Base-by-base conservation (phyloP, 2,329 filamentous ascomycete species). In the Talaromyces funiculosus region DNA sequence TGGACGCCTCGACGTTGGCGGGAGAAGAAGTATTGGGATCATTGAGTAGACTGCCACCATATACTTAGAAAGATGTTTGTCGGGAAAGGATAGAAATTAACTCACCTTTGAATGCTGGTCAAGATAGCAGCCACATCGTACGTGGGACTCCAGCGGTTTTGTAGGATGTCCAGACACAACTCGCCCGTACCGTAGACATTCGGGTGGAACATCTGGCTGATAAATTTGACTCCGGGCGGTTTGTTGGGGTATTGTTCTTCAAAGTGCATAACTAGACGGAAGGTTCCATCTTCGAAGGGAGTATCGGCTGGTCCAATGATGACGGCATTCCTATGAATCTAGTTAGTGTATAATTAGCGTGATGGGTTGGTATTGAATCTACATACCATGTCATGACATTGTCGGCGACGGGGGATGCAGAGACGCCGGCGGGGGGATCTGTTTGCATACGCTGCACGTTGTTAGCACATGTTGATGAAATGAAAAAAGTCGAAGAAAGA, bases 191-290 rank as follows among this genome's bases (percentile, higher is more conserved):
- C 92, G 74, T 99, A 99, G 61, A 99, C 94, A 72, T 99, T 99
- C 18, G 94, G 94, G 70, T 99, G 94, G 77, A 99, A 99, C 94
- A 99, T 99, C 75, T 94, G 87, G 76, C 90, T 96, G 74, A 99
- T 96, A 75, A 99, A 99, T 73, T 97, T 97, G 78, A 97, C 94
- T 35, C 92, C 90, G 0, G 94, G 94, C 4, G 94, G 94, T 75
- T 97, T 97, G 79, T 97, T 99, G 31, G 94, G 94, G 70, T 99
- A 99, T 71, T 96, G 92, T 76, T 99, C 94, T 73, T 97, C 94
- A 69, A 99, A 99, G 73, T 97, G 92, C 93, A 99, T 97, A 56
- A 97, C 92, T 10, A 99, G 87, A 66, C 93, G 84, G 75, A 99
- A 99, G 22, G 94, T 99, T 64, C 94, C 94, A 75, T 99, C 94